Base-by-base conservation (phyloP, 352 stramenopile genomes). In the Salisapilia sapeloensis region DNA sequence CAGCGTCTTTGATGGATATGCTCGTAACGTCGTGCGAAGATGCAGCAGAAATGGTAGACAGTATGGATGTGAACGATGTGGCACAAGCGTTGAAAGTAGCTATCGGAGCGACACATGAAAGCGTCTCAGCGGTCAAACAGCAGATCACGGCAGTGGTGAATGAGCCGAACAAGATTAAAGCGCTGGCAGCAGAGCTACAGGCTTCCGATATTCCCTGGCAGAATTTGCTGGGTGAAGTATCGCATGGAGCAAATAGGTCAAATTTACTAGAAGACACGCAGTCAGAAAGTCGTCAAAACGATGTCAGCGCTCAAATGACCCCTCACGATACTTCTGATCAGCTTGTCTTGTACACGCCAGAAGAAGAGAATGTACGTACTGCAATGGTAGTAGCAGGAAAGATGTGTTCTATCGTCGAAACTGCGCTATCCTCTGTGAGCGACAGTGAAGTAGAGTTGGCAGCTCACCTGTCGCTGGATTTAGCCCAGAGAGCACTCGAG, bases 371-470 rank as follows among this genome's bases (percentile, higher is more conserved):
- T 19, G 54, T 87, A 35, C 67, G 65, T 38, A 64, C 61, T 37
- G 63, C 79, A 52, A 79, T 87, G 65, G 19, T 51, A 25, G 64
- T 87, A 29, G 50, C 67, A 2, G 72, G 81, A 35, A 75, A 50
- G 28, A 80, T 87, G 60, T 87, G 72, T 41, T 46, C 38, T 4
- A 71, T 67, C 10, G 65, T 87, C 54, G 63, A 84, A 33, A 56
- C 79, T 17, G 67, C 72, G 17, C 39, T 87, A 13, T 62, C 51
- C 29, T 83, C 69, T 20, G 83, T 87, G 41, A 67, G 62, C 2
- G 49, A 76, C 38, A 66, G 81, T 33, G 72, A 87, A 39, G 50
- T 83, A 17, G 37, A 53, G 6, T 28, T 87, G 5, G 67, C 67
- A 6, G 58, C 65, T 1, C 72, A 84, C 38, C 45, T 87, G 11